Evolutionary conservation across 768 basidiomycete species (phyloP).

Genomic region (Leccinellum luteum): DNA sequence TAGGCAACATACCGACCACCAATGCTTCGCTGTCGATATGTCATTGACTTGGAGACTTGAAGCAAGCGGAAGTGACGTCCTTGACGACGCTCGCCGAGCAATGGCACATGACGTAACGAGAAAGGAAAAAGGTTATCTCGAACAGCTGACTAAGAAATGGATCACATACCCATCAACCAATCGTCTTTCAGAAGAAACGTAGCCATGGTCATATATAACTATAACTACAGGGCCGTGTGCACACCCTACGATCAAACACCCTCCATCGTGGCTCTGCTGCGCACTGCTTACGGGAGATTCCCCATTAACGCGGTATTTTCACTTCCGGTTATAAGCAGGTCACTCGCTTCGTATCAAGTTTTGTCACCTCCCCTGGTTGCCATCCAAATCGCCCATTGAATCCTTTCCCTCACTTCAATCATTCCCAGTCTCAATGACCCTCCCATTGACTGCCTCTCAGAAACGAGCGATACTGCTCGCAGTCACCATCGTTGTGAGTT

Average conservation of each 20-base stretch:
- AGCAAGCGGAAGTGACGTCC: too few species aligned
- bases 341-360: too few species aligned
- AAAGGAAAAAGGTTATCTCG: too few species aligned
- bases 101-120: too few species aligned
- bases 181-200: neutral
- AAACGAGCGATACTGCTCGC: slow-evolving; percentile 30
- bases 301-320: too few species aligned
- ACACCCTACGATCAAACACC: neutral
- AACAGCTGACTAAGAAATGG: too few species aligned
- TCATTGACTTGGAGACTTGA: too few species aligned
- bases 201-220: neutral
- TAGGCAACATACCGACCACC: too few species aligned
- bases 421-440: slow-evolving; percentile 12
- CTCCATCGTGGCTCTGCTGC: neutral
- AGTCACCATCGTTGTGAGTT: slow-evolving; percentile 23
- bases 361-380: neutral
- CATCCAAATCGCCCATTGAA: neutral
- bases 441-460: slow-evolving; percentile 28
- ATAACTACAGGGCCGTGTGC: neutral
- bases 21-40: too few species aligned
- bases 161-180: too few species aligned
- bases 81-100: too few species aligned
- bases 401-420: neutral
- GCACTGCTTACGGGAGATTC: too few species aligned
- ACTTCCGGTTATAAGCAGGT: slow-evolving; percentile 1